Evolutionary conservation across 2,329 filamentous ascomycete species (phyloP), one percentile per base, ranked within the genome.

Genomic region (Alternaria solani): DNA sequence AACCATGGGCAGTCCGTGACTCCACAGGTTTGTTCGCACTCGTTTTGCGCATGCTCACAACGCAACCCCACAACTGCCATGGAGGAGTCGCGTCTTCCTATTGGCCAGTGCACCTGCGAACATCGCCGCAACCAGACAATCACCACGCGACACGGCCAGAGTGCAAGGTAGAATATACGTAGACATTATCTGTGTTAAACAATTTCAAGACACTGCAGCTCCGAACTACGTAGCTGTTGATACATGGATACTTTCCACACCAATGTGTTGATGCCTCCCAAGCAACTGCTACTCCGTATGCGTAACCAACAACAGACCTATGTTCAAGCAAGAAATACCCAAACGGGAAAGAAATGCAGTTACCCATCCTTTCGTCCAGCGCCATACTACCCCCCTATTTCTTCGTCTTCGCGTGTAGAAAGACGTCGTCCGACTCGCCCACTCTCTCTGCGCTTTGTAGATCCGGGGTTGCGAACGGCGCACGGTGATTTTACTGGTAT

Each of bases 161-260:
- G 20, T 23, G 20, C 42, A 36, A n/a, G 18, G 14, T 6, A 46
- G 38, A 38, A 5, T 25, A 47, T 55, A 38, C 44, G 28, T 49
- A 55, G 38, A 55, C 30, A 59, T 46, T 48, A 49, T 48, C 12
- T 47, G 44, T 16, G 28, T 44, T 25, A 47, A 60, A 36, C 53
- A 60, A 51, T 57, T 43, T 61, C 41, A 34, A 28, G 26, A 57
- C 55, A 63, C 58, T 63, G 68, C 65, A 66, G 59, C 59, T 69
- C 48, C 65, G 52, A 66, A 69, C 70, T 63, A 46, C 67, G 58
- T 63, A 66, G 63, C 57, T 75, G 70, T 72, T 74, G 72, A 72
- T 73, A 77, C 74, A 75, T 66, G 59, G 62, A 65, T 56, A 57
- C 57, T 51, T 51, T 53, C 54, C 62, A 54, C 56, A 51, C 52